phyloP scores from a whole-genome alignment of 2,329 filamentous ascomycete genomes.

The Xylaria sp. region DNA sequence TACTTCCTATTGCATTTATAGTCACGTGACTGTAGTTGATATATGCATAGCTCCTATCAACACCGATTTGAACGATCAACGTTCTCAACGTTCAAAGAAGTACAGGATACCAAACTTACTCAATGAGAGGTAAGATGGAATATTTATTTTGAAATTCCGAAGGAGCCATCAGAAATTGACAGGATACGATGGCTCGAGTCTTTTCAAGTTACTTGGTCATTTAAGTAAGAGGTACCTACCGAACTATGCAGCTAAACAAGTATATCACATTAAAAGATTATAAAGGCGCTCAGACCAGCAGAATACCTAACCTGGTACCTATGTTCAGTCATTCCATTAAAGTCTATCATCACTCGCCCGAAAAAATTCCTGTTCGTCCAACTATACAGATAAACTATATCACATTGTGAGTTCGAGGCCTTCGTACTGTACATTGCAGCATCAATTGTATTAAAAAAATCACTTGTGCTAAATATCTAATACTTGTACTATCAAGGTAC shows the following conservation, averaged over 20 bases:
- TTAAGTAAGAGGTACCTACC: too few species aligned
- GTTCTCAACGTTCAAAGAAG: too few species aligned
- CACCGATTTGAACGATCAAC: not conserved
- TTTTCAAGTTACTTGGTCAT: too few species aligned
- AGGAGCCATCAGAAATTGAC: too few species aligned
- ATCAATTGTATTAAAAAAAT: conserved; percentile 15
- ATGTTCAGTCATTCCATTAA: not conserved
- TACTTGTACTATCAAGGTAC: conserved; percentile 33
- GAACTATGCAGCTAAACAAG: not conserved
- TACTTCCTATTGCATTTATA: not conserved
- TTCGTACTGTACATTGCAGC: conserved; percentile 27
- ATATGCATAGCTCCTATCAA: conserved; percentile 18
- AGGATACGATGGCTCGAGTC: too few species aligned
- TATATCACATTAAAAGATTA: not conserved
- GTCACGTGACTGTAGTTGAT: conserved; percentile 20
- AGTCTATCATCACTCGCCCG: conserved; percentile 3
- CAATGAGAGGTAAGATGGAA: too few species aligned
- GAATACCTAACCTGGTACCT: not conserved
- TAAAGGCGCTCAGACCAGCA: not conserved
- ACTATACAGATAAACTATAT: not conserved
- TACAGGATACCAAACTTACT: too few species aligned
- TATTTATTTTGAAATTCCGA: too few species aligned
- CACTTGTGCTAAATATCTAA: conserved; percentile 11
- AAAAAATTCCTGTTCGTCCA: conserved; percentile 33
- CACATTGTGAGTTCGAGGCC: conserved; percentile 16